These are phyloP conservation scores for Pseudogymnoascus sp. DNA, from an alignment of 2,329 filamentous ascomycete species.

Conservation along the genomic window DNA sequence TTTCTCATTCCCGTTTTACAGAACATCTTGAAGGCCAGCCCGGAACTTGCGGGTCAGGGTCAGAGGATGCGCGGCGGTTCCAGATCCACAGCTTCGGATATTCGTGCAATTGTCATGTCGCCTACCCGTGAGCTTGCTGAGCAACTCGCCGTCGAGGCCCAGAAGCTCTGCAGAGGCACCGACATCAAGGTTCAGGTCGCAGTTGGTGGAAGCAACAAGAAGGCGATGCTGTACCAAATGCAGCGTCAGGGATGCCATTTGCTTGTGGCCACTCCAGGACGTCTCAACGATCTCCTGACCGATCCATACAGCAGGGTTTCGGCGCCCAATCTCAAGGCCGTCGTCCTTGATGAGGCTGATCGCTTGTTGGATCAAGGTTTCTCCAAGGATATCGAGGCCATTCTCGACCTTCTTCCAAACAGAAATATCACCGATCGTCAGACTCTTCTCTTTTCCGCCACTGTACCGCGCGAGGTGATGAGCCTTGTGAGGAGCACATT, in stretches of 20 bases:
- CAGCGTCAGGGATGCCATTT: conserved; percentile 73
- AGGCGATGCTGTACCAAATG: conserved; percentile 25
- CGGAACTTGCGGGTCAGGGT: conserved; percentile 42
- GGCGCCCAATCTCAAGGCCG: conserved; percentile 63
- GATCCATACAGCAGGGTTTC: conserved; percentile 40
- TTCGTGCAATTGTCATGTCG: conserved; percentile 65
- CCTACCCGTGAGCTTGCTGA: conserved; percentile 76
- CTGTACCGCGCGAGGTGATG: conserved; percentile 78
- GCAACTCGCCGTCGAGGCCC: conserved; percentile 74
- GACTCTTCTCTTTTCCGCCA: conserved; percentile 92
- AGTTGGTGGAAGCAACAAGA: conserved; percentile 83
- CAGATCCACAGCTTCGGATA: conserved; percentile 44
- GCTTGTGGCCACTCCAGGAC: conserved; percentile 82
- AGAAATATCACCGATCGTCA: conserved; percentile 61
- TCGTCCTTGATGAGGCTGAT: conserved; percentile 95
- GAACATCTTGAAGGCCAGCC: conserved; percentile 60
- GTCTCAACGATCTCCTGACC: conserved; percentile 67
- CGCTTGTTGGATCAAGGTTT: conserved; percentile 96
- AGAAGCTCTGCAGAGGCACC: conserved; percentile 27
- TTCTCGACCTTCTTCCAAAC: conserved; percentile 56
- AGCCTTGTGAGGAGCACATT: conserved; percentile 64
- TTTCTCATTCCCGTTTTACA: conserved; percentile 85
- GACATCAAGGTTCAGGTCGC: conserved; percentile 57
- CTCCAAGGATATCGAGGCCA: conserved; percentile 53
- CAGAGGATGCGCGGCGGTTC: conserved; percentile 22